Base-by-base conservation (phyloP, 2,329 filamentous ascomycete genomes). In the Xylaria sp. region DNA sequence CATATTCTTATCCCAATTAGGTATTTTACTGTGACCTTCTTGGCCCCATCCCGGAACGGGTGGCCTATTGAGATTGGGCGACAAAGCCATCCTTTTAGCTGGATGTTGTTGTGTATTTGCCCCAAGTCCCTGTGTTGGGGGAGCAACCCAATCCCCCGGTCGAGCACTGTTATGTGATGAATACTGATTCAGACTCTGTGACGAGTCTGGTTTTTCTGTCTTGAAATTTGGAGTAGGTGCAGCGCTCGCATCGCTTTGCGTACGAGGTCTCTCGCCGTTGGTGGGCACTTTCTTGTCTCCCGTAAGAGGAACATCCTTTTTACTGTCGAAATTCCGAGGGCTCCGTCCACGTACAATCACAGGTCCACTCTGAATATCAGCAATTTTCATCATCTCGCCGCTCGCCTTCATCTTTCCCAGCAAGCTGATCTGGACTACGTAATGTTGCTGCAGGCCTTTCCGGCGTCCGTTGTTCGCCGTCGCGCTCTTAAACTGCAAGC, bases 371-470 rank as follows among this genome's bases (percentile, higher is more conserved):
- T 90, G 89, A 13, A 96, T 89, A 75, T 97, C 93, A 65, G 91
- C 91, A 64, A 98, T 87, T 65, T 85, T 86, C 57, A 90, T 81
- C 23, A 88, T 86, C 10, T 90, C 92, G 0, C 90, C 85, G 38
- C 76, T 81, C 1, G 78, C 78, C 54, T 84, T 81, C n/a, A 92
- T 80, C 54, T 90, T 94, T 19, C 90, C 93, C 37, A 95, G 80
- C 9, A 97, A 83, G 75, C 89, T 93, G 60, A 98, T 87, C 63
- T 92, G 89, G 48, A 98, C 91, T 1, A 96, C 85, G 74, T 97
- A 98, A 75, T 97, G 93, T 75, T 98, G 94, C 74, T 98, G 94
- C 47, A 97, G 80, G 66, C 96, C 94, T 77, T 97, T 97, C 68
- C 94, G 86, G 55, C 94, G 87, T 11, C 94, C 94, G 73, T 98